Conservation (phyloP, 2,329 filamentous ascomycete genomes). For the Alternaria infectoria region DNA sequence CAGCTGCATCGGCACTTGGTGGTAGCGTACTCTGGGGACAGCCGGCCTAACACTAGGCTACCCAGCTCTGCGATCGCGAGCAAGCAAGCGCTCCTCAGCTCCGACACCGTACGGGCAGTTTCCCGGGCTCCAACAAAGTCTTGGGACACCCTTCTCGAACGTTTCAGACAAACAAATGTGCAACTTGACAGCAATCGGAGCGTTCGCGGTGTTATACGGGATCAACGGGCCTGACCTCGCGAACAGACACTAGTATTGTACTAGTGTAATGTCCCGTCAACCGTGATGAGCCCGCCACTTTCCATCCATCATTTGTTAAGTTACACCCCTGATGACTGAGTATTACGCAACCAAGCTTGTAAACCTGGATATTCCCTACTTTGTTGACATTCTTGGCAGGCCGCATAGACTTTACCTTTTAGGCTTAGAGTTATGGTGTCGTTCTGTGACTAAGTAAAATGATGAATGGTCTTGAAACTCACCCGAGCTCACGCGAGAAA, state of each 20-base stretch:
- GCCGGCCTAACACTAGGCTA: neutral
- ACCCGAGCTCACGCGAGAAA: neutral
- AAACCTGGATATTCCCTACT: neutral
- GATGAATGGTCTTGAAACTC: neutral
- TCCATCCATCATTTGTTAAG: neutral
- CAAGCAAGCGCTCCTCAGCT: neutral
- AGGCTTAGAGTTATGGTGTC: neutral
- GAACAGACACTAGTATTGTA: slow-evolving; percentile 1
- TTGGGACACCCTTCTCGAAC: neutral
- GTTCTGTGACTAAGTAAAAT: neutral
- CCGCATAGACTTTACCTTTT: neutral
- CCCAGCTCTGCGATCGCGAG: neutral
- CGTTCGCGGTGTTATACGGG: slow-evolving; percentile 8
- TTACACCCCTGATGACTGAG: neutral
- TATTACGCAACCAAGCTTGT: neutral
- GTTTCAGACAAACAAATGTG: slow-evolving; percentile 9
- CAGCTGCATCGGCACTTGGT: neutral
- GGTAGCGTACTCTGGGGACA: neutral
- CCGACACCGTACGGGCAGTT: neutral
- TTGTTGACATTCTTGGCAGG: neutral
- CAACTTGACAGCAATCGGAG: slow-evolving; percentile 2
- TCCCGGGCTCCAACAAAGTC: neutral
- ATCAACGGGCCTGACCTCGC: neutral
- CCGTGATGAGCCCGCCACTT: neutral
- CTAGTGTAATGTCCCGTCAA: slow-evolving; percentile 4